Conservation (phyloP, 192 early-diverging fungal genomes). For the Umbelopsis ramanniana region DNA sequence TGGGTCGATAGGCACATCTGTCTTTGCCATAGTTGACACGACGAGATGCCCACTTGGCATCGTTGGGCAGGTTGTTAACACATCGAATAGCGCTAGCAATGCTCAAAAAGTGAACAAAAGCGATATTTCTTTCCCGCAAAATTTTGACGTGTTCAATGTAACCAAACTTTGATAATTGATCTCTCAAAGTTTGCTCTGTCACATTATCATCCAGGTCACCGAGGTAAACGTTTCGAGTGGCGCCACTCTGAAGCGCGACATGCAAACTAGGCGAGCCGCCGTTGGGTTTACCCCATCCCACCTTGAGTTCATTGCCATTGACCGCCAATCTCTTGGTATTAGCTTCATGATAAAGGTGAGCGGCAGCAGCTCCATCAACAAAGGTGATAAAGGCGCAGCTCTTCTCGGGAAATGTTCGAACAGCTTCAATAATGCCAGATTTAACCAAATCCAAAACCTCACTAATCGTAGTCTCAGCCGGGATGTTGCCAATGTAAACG, state of each 20-base stretch:
- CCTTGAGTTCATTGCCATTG: constrained; percentile 63
- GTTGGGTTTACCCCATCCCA: constrained; percentile 80
- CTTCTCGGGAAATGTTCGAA: constrained; percentile 76
- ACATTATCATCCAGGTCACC: constrained; percentile 71
- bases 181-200: constrained; percentile 54
- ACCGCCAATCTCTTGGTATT: constrained; percentile 53
- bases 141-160: constrained; percentile 74
- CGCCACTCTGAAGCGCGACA: constrained; percentile 67
- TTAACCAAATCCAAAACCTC: constrained; percentile 76
- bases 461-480: constrained; percentile 55
- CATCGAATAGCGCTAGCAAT: constrained; percentile 75
- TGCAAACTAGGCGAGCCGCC: constrained; percentile 54
- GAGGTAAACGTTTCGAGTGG: constrained; percentile 83
- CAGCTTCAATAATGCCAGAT: constrained; percentile 69
- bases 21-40: constrained; percentile 86
- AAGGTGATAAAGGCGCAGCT: constrained; percentile 86
- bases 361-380: constrained; percentile 67
- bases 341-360: constrained; percentile 61
- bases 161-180: constrained; percentile 74
- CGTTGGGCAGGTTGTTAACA: constrained; percentile 63
- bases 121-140: constrained; percentile 75
- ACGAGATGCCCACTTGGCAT: constrained; percentile 57
- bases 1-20: constrained; percentile 63
- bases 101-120: constrained; percentile 82
- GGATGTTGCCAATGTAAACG: constrained; percentile 83